Base-by-base conservation (phyloP, 345 rosid species). In the Salix purpurea region DNA sequence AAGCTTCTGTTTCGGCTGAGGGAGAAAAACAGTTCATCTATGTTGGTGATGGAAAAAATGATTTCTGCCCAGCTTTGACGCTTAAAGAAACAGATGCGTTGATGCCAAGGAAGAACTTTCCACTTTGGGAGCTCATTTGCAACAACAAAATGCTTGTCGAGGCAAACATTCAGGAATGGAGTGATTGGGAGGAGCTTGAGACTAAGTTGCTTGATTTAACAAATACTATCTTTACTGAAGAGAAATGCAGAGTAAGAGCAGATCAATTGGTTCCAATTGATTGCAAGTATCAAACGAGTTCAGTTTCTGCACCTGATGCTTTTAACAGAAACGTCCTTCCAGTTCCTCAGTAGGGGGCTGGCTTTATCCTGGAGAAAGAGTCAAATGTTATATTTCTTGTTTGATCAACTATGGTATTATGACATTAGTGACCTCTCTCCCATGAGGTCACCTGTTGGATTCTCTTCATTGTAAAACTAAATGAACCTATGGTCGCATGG, bases 31-130 rank as follows among this genome's bases (percentile, higher is more conserved):
- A 14, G 26, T 23, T 80, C 23, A 62, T 77, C 18, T 77, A 77
- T 64, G 62, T 80, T 11, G 82, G 78, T 1, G 80, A 77, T 40
- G 82, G 86, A 62, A 69, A 18, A 21, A 75, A 71, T 18, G 77
- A 80, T 68, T 72, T 26, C 54, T 84, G 82, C 19, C 70, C 83
- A 1, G 72, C 78, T 39, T 56, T 77, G 72, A 77, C 52, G 56
- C 85, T 76, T 15, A 39, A 9, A 26, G 72, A 76, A 44, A 64
- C 56, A 60, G 83, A 82, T 15, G 19, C 69, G 18, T 56, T 74
- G 32, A 73, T 76, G 85, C 75, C 79, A 9, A 74, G 83, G 79
- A 78, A 75, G 56, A 80, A 78, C 42, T 81, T 58, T 34, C 84
- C 82, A 7, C 36, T 78, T 4, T 78, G 78, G 77, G 82, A 78